phyloP scores from a whole-genome alignment of 2,329 filamentous ascomycete species.

The Fusarium xylarioides region DNA sequence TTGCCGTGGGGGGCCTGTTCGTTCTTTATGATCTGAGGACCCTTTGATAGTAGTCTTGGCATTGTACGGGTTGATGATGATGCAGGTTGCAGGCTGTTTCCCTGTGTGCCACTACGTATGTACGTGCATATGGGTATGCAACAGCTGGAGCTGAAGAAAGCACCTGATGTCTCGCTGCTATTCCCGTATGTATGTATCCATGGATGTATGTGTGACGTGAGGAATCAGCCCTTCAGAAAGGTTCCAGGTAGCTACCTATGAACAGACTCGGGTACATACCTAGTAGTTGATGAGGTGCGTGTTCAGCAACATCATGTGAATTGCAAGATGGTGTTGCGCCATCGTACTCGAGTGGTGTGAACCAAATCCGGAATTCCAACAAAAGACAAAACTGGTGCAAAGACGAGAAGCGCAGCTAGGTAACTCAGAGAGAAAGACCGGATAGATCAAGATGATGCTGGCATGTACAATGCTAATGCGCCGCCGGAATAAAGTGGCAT shows the following conservation, averaged over 20 bases:
- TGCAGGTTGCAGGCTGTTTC: constrained; percentile 18
- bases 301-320: constrained; percentile 36
- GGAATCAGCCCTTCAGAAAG: not conserved
- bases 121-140: not conserved
- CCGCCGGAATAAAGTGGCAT: constrained; percentile 11
- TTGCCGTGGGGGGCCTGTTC: not conserved
- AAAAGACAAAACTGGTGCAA: not conserved
- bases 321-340: constrained; percentile 29
- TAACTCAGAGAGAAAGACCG: not conserved
- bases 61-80: constrained; percentile 4
- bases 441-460: constrained; percentile 1
- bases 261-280: not conserved
- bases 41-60: constrained; percentile 10
- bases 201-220: constrained; percentile 22
- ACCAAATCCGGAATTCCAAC: not conserved
- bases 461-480: constrained; percentile 4
- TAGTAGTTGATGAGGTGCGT: constrained; percentile 31
- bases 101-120: not conserved
- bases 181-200: not conserved
- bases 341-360: constrained; percentile 27
- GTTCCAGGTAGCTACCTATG: not conserved
- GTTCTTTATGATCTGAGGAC: constrained; percentile 27
- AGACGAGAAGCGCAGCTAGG: not conserved
- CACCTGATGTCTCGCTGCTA: not conserved
- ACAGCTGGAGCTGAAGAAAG: constrained; percentile 8